Evolutionary conservation across 75 land plant genomes (phyloP).

Genomic region (Adiantum capillusveneris): DNA sequence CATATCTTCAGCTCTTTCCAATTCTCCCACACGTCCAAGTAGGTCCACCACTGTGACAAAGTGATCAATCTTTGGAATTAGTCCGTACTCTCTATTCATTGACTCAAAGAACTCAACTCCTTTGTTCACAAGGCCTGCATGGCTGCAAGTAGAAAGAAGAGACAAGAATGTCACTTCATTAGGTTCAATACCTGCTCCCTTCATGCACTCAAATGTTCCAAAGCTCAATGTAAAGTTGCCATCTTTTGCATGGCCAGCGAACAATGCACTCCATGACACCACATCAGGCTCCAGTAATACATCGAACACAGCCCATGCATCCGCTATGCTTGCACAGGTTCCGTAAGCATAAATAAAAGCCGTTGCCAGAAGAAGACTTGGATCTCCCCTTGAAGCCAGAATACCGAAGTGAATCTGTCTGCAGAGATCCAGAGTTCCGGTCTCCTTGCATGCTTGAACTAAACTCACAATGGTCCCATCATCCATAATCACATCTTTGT

Average conservation of each 20-base stretch:
- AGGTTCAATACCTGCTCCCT: constrained; percentile 13
- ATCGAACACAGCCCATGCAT: constrained; percentile 10
- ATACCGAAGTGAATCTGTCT: constrained; percentile 9
- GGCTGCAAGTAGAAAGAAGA: constrained; percentile 48
- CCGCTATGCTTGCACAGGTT: constrained; percentile 4
- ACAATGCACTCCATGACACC: constrained; percentile 11
- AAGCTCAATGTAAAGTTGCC: neutral
- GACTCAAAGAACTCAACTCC: constrained; percentile 24
- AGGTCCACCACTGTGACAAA: constrained; percentile 45
- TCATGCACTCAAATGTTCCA: constrained; percentile 7
- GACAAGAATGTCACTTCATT: constrained; percentile 38
- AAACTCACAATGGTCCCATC: constrained; percentile 10
- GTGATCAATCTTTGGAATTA: constrained; percentile 36
- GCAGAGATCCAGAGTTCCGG: constrained; percentile 2
- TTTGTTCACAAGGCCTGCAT: constrained; percentile 42
- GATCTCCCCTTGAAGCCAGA: neutral
- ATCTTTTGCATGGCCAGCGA: constrained; percentile 8
- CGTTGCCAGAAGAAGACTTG: neutral
- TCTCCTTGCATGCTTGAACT: constrained; percentile 14
- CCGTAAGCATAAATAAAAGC: neutral
- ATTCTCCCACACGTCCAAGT: constrained; percentile 31
- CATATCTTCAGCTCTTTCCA: constrained; percentile 33
- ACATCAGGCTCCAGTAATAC: constrained; percentile 1
- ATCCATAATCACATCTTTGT: constrained; percentile 20
- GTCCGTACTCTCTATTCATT: constrained; percentile 30